Evolutionary conservation across 768 basidiomycete species (phyloP).

Genomic region (Cystobasidium tubakii): DNA sequence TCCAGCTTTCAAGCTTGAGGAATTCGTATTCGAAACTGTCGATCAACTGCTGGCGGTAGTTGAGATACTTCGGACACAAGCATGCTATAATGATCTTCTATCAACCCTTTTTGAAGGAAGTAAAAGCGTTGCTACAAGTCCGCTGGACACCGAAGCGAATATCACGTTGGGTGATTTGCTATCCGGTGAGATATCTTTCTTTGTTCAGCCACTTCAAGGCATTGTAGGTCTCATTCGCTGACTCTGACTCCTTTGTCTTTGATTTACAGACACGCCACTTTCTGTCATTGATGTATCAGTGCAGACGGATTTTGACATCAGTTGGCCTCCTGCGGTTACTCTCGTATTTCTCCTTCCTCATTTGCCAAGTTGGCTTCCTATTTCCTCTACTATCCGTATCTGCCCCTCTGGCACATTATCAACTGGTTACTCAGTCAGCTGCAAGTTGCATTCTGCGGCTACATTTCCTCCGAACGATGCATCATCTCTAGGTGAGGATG

Average conservation of each 20-base stretch:
- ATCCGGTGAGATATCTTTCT: neutral
- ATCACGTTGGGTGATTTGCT: conserved; percentile 8
- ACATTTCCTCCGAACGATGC: too few relatives aligned
- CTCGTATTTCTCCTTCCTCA: neutral
- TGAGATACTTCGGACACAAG: conserved; percentile 7
- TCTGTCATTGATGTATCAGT: neutral
- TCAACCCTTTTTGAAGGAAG: neutral
- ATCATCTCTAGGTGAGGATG: too few relatives aligned
- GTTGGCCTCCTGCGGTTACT: conserved; percentile 6
- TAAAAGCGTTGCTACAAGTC: too few relatives aligned
- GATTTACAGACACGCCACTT: neutral
- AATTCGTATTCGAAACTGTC: neutral
- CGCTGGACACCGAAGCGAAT: neutral
- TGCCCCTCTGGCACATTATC: neutral
- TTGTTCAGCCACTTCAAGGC: neutral
- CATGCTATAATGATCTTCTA: conserved; percentile 9
- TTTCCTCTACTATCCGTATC: neutral
- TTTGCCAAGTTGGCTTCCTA: conserved; percentile 28
- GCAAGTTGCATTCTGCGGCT: neutral
- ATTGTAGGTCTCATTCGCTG: too few relatives aligned
- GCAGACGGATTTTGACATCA: neutral
- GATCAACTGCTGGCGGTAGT: neutral
- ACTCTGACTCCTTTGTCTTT: neutral
- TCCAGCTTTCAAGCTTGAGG: conserved; percentile 12
- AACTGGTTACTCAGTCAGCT: neutral